Evolutionary conservation across 306 rosid genomes (phyloP), one percentile per base, ranked within the genome.

Genomic region (Purshia tridentata): DNA sequence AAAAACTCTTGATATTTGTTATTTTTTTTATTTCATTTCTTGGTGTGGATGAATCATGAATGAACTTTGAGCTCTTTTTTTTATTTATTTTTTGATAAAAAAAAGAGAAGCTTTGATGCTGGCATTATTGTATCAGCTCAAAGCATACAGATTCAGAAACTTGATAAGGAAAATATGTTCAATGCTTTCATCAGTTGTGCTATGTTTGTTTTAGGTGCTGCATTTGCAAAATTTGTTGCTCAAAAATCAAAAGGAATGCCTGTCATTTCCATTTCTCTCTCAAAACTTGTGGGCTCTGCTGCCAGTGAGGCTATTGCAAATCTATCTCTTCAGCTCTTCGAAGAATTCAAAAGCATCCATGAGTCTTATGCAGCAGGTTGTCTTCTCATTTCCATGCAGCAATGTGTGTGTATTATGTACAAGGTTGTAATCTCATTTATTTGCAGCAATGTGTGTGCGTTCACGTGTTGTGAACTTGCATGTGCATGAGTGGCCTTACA

Each of bases 211-310:
- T 70, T 80, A 90, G 98, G 86, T 41, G 71, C 79, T 72, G 80
- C 84, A 49, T 6, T 12, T 74, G 97, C 84, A 61, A 93, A 85
- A 81, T 81, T 93, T 68, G 81, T 84, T 72, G 88, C 91, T 78
- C 96, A 93, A 83, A 91, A 88, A 81, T 86, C 89, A 41, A 93
- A 91, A 83, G 97, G 96, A 64, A 84, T 93, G 98, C 97, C 98
- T 20, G 74, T 84, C 29, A 87, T 91, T 52, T 82, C 89, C 78
- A 80, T 91, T 80, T 76, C 88, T 71, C 94, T 93, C 58, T 72
- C 83, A 56, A 89, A 85, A 83, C 90, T 93, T 67, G 56, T 70
- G 70, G 94, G 80, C 49, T 73, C 87, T 60, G 82, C 87, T 78
- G 97, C 92, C 52, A 74, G 72, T 69, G 87, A 86, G 60, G 90